Conservation (phyloP, 331 rosid species). For the Erythrophleum ivorense region DNA sequence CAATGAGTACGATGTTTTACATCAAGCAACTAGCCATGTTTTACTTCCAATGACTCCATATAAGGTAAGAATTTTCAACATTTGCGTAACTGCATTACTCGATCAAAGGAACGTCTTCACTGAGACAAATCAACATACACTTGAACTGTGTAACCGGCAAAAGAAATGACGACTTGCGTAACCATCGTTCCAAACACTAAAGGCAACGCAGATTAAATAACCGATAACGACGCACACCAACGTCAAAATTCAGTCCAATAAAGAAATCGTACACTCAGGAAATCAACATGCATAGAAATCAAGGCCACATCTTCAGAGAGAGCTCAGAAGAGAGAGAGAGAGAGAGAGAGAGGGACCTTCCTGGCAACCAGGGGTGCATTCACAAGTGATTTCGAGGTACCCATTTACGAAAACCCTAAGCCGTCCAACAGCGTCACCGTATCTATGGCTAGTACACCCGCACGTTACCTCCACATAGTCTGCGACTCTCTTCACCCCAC, state of each 20-base stretch:
- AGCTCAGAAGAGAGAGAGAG: slow-evolving; percentile 5
- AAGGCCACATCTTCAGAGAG: background rate
- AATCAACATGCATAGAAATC: slow-evolving; percentile 60
- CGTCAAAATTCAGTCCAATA: slow-evolving; percentile 51
- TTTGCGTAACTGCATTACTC: slow-evolving; percentile 34
- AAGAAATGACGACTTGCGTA: slow-evolving; percentile 31
- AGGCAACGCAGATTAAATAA: slow-evolving; percentile 44
- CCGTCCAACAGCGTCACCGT: slow-evolving; percentile 98
- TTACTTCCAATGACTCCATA: slow-evolving; percentile 30
- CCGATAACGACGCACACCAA: slow-evolving; percentile 54
- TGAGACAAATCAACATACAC: slow-evolving; percentile 83
- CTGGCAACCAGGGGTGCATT: slow-evolving; percentile 98
- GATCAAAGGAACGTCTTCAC: slow-evolving; percentile 43
- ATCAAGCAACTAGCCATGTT: slow-evolving; percentile 33
- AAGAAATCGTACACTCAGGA: background rate
- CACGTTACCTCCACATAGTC: slow-evolving; percentile 92
- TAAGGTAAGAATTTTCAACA: slow-evolving; percentile 27
- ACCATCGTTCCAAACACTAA: slow-evolving; percentile 39
- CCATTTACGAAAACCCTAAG: slow-evolving; percentile 98
- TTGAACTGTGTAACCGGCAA: slow-evolving; percentile 44
- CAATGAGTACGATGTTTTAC: slow-evolving; percentile 23
- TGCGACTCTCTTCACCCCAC: slow-evolving; percentile 71
- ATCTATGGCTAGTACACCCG: slow-evolving; percentile 95
- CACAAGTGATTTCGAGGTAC: slow-evolving; percentile 83
- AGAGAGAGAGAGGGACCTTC: too few species aligned